Percentiles rank a stretch among this genome's conserved stretches.
These are phyloP conservation scores for Linum trigynum DNA, from an alignment of 345 rosid genomes.

Conservation along the genomic window DNA sequence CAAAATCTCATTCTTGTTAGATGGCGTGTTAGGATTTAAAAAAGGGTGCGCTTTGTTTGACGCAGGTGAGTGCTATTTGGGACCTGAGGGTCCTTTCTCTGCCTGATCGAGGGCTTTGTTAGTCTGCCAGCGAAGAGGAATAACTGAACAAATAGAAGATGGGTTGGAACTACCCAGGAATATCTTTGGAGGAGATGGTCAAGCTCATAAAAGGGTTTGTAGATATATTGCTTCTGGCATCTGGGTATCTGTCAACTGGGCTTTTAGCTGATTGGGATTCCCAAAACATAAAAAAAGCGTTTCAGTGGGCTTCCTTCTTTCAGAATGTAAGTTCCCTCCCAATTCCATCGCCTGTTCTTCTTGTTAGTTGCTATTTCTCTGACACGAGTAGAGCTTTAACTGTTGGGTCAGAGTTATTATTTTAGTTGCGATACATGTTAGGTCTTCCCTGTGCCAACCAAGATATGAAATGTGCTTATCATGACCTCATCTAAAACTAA, in stretches of 20 bases:
- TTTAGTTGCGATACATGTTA: neutral
- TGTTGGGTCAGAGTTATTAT: neutral
- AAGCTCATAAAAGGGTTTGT: conserved; percentile 65
- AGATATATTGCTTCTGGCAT: conserved; percentile 60
- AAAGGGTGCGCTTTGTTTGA: too few relatives aligned
- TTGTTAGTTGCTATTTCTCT: neutral
- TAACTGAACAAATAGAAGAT: conserved; percentile 24
- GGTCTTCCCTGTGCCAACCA: neutral
- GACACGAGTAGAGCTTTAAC: neutral
- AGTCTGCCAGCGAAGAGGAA: neutral
- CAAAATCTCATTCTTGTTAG: too few relatives aligned
- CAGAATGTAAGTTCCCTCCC: conserved; percentile 38
- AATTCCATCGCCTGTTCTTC: neutral
- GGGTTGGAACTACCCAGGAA: conserved; percentile 64
- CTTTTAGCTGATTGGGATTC: conserved; percentile 58
- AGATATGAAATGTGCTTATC: neutral
- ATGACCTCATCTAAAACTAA: too few relatives aligned
- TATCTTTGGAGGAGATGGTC: conserved; percentile 44
- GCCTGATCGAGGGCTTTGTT: too few relatives aligned
- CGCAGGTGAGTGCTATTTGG: too few relatives aligned
- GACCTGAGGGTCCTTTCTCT: too few relatives aligned
- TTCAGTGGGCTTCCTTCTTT: conserved; percentile 72
- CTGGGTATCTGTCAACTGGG: conserved; percentile 80
- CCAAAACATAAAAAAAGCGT: conserved; percentile 43
- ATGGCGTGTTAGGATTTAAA: too few relatives aligned